A percentile compares a stretch with the other conserved stretches of the same genome.
These are phyloP conservation scores for Diaporthe longicolla DNA, from an alignment of 2,329 filamentous ascomycete genomes.

Conservation along the genomic window DNA sequence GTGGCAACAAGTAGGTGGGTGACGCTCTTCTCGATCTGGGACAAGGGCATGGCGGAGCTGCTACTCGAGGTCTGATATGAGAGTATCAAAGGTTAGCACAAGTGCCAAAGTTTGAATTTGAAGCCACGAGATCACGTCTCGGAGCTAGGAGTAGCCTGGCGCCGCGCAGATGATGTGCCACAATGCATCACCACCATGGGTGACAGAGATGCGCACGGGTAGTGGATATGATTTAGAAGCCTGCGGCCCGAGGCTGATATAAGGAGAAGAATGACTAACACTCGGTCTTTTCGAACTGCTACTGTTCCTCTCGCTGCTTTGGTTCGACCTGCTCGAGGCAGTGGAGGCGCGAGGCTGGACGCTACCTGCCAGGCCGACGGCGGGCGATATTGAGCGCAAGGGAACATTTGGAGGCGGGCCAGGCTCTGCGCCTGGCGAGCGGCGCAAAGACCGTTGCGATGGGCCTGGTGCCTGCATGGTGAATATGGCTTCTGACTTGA, in stretches of 20 bases:
- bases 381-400: conserved; percentile 72
- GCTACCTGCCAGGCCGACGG: conserved; percentile 58
- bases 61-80: conserved; percentile 62
- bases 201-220: not conserved
- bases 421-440: conserved; percentile 74
- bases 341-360: conserved; percentile 74
- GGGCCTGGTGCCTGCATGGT: conserved; percentile 67
- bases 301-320: conserved; percentile 51
- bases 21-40: conserved; percentile 98
- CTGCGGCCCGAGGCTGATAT: conserved; percentile 24
- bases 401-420: conserved; percentile 70
- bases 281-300: conserved; percentile 67
- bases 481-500: conserved; percentile 17
- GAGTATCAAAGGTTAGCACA: conserved; percentile 49
- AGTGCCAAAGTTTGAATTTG: not conserved
- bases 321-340: conserved; percentile 72
- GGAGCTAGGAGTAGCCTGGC: not conserved
- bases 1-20: conserved; percentile 97
- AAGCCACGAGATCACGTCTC: conserved; percentile 11
- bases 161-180: not conserved
- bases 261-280: conserved; percentile 62
- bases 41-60: conserved; percentile 78
- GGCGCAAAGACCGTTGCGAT: conserved; percentile 69
- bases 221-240: conserved; percentile 43
- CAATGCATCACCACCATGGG: not conserved